Base-by-base conservation (phyloP, 768 basidiomycete genomes). In the Trametes meyenii region DNA sequence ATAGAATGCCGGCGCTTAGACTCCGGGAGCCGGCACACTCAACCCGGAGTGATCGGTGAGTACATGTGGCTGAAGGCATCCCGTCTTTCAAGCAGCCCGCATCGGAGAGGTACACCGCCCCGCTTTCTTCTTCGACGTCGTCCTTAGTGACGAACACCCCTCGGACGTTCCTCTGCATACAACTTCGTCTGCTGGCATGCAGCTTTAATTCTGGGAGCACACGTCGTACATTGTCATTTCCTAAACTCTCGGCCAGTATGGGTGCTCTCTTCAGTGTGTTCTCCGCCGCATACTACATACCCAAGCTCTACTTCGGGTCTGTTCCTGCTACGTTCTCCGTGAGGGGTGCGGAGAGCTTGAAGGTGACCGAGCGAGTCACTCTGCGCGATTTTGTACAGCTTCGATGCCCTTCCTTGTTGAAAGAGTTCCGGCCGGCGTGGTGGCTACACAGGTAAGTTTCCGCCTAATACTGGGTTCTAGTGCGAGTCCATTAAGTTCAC, bases 381-480 rank as follows among this genome's bases (percentile, higher is more conserved):
- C 61, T 75, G 33, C 62, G 63, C 17, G 66, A 62, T 8, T 62
- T 73, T 45, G 58, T 75, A 0, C 62, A 68, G 46, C 29, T 42
- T 33, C 49, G 67, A 11, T 74, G 72, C 45, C 73, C 73, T 10
- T 74, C 69, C 40, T 57, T 75, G 39, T 63, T 64, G 45, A 58
- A 64, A n/a, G 48, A 54, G 26, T 75, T 70, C 61, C 56, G 62
- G 14, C 71, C 74, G 11, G 67, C 73, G 2, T 70, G 70, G 73
- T 75, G 72, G 74, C 63, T 74, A 11, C 66, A 62, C 42, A 72
- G 58, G 73, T 71, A 46, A 50, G 71, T 57, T 11, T n/a, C 38
- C 4, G 29, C 7, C 38, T 1, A n/a, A 39, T 29, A 13, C 53
- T 40, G 14, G 39, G 19, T 11, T 23, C 19, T 35, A 26, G 16